Evolutionary conservation across 2,329 filamentous ascomycete species (phyloP).

Genomic region (Beauveria asiatica): DNA sequence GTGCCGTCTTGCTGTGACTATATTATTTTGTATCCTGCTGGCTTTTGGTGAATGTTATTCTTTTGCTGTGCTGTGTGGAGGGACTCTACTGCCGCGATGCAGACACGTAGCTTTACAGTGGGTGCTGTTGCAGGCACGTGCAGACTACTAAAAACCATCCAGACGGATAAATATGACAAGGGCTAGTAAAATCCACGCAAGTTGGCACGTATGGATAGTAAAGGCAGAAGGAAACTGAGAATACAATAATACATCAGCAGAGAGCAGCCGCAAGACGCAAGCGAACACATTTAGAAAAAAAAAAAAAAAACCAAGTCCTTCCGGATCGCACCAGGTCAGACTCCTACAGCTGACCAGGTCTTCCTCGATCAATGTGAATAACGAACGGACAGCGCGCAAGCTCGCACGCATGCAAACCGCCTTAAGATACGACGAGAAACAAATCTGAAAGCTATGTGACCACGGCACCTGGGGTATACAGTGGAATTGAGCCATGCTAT

Average conservation of each 20-base stretch:
- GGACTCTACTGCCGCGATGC: background rate
- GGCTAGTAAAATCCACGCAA: background rate
- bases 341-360: too few species aligned
- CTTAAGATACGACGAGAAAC: background rate
- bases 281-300: background rate
- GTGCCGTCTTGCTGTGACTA: background rate
- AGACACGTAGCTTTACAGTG: background rate
- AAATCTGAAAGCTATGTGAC: background rate
- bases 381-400: too few species aligned
- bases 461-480: background rate
- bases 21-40: too few species aligned
- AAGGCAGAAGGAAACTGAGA: too few species aligned
- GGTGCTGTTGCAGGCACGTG: background rate
- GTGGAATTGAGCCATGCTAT: background rate
- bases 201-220: background rate
- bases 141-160: background rate
- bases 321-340: too few species aligned
- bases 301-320: background rate
- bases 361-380: background rate
- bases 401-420: background rate
- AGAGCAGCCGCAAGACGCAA: background rate
- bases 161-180: background rate
- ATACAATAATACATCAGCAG: background rate
- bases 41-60: background rate
- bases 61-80: background rate